Evolutionary conservation across 2,329 filamentous ascomycete genomes (phyloP).

Genomic region (Fusarium sp.): DNA sequence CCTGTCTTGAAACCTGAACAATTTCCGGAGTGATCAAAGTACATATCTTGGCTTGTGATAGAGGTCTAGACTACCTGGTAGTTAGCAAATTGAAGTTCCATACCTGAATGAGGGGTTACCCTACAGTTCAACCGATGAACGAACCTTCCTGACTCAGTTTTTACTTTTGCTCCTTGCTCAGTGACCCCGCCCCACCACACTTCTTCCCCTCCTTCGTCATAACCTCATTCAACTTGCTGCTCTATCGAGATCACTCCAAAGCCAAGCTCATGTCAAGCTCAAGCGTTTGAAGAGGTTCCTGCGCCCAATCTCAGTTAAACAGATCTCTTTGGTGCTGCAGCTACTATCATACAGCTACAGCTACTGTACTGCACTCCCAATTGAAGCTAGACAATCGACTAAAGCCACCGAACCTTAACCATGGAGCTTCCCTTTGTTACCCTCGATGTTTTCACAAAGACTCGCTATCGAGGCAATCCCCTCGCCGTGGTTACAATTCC

Average conservation of each 20-base stretch:
- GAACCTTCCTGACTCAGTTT: conserved; percentile 33
- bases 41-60: neutral
- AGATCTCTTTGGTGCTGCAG: conserved; percentile 1
- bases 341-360: neutral
- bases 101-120: conserved; percentile 13
- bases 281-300: neutral
- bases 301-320: neutral
- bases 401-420: conserved; percentile 42
- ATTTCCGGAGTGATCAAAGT: neutral
- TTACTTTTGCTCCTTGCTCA: conserved; percentile 13
- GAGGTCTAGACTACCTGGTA: neutral
- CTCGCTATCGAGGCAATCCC: conserved; percentile 67
- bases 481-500: conserved; percentile 70
- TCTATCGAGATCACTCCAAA: conserved; percentile 28
- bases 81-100: neutral
- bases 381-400: conserved; percentile 5
- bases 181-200: conserved; percentile 32
- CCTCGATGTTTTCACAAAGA: conserved; percentile 69
- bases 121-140: conserved; percentile 18
- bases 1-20: neutral
- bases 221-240: neutral
- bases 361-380: neutral
- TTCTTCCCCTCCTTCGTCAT: conserved; percentile 26
- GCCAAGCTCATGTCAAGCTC: conserved; percentile 12
- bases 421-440: conserved; percentile 63